phyloP scores from a whole-genome alignment of 345 rosid species.

The Litchi chinensis region DNA sequence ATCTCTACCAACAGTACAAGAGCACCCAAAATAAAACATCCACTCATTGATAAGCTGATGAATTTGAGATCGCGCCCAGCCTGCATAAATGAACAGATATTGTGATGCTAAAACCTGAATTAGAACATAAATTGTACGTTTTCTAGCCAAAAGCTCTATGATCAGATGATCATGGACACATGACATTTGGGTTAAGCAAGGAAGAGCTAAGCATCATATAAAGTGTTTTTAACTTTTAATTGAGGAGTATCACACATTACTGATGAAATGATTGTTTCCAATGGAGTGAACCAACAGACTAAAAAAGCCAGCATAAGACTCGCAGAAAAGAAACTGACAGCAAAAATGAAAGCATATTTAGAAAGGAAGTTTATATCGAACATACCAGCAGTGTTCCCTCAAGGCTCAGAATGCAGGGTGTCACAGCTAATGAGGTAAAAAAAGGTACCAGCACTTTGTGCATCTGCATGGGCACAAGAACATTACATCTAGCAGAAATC shows the following conservation, averaged over 20 bases:
- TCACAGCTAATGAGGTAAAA: conserved; percentile 40
- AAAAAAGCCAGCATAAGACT: background rate
- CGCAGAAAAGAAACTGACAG: background rate
- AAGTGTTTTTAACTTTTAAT: background rate
- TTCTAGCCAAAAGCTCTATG: background rate
- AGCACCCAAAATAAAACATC: conserved; percentile 53
- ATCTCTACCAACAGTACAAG: conserved; percentile 46
- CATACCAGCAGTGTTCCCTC: conserved; percentile 61
- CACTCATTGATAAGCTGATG: conserved; percentile 53
- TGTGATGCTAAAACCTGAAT: background rate
- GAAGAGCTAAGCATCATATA: background rate
- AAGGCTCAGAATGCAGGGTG: conserved; percentile 51
- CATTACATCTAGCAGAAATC: conserved; percentile 4
- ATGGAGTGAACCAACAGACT: background rate
- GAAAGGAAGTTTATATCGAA: background rate
- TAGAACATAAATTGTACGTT: background rate
- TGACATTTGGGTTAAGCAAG: background rate
- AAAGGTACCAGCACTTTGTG: conserved; percentile 45
- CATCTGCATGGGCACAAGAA: conserved; percentile 44
- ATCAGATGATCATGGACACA: background rate
- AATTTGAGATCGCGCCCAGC: conserved; percentile 65
- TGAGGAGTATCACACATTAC: background rate
- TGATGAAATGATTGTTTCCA: background rate
- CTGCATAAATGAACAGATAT: conserved; percentile 32
- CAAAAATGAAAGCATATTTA: background rate